Percentiles rank a stretch among this genome's conserved stretches.
Conservation (phyloP, 1,284 basidiomycete genomes). For the Athelia sp. region DNA sequence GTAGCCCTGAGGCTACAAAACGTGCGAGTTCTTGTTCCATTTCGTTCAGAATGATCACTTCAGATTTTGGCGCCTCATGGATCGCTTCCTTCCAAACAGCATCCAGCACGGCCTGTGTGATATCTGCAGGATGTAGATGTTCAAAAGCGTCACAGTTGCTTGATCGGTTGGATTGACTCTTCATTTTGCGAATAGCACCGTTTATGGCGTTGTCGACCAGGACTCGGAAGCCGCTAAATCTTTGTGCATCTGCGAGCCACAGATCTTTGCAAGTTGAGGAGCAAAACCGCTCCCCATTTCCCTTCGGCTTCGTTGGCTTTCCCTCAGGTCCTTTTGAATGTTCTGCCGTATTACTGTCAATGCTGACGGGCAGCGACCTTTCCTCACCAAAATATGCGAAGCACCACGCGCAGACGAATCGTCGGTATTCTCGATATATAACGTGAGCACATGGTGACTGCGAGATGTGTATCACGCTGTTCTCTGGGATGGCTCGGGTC, state of each 20-base stretch:
- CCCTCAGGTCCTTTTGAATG: too few species aligned
- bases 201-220: conserved; percentile 26
- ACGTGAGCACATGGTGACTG: conserved; percentile 41
- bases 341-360: too few species aligned
- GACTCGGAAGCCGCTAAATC: conserved; percentile 24
- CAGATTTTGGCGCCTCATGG: conserved; percentile 12
- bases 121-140: not conserved
- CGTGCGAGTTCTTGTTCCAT: conserved; percentile 51
- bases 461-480: conserved; percentile 37
- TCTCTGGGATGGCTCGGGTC: conserved; percentile 30
- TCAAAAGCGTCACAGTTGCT: too few species aligned
- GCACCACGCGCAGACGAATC: conserved; percentile 61
- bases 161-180: conserved; percentile 18
- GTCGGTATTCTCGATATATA: conserved; percentile 50
- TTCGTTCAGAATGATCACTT: conserved; percentile 31
- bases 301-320: conserved; percentile 27
- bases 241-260: conserved; percentile 33
- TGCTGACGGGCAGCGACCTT: conserved; percentile 8
- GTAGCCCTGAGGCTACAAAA: conserved; percentile 41
- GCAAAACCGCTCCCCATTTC: conserved; percentile 47
- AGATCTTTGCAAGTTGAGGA: conserved; percentile 36
- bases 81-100: conserved; percentile 21
- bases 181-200: conserved; percentile 28
- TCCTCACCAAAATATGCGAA: conserved; percentile 53
- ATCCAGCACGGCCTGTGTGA: conserved; percentile 27